These are phyloP conservation scores for Lantana camara DNA, from an alignment of 257 asterid genomes.

Conservation along the genomic window DNA sequence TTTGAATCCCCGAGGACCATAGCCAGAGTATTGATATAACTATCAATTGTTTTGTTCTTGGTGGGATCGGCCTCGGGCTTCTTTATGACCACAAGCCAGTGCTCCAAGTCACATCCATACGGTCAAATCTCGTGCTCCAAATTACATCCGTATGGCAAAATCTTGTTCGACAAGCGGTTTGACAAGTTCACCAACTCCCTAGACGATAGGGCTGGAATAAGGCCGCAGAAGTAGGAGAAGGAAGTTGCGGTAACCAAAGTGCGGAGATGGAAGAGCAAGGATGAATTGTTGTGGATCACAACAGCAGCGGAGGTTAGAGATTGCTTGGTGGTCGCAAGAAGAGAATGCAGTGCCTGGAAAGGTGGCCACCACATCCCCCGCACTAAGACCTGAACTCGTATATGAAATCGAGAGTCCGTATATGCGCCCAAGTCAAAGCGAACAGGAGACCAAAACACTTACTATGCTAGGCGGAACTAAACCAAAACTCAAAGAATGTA, in stretches of 20 bases:
- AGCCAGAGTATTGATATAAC: slow-evolving; percentile 79
- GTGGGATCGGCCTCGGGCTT: slow-evolving; percentile 72
- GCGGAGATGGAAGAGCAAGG: slow-evolving; percentile 56
- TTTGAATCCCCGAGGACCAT: slow-evolving; percentile 80
- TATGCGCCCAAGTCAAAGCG: no score
- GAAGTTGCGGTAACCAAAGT: slow-evolving; percentile 51
- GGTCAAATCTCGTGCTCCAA: no score
- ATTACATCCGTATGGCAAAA: no score
- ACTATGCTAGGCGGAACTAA: no score
- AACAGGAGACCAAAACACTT: no score
- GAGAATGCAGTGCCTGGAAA: no score
- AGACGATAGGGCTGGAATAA: slow-evolving; percentile 34
- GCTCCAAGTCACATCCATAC: slow-evolving; percentile 97
- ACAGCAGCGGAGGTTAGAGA: slow-evolving; percentile 30
- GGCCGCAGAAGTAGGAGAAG: slow-evolving; percentile 35
- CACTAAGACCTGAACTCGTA: no score
- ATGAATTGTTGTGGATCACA: slow-evolving; percentile 26
- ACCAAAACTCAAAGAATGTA: no score
- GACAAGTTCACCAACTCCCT: slow-evolving; percentile 79
- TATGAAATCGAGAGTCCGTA: no score
- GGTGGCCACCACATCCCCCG: no score
- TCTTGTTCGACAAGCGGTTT: slow-evolving; percentile 91
- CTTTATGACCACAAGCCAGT: slow-evolving; percentile 95
- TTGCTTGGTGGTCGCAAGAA: slow-evolving; percentile 43
- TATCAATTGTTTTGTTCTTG: slow-evolving; percentile 73